Evolutionary conservation across 2,329 filamentous ascomycete species (phyloP).

Genomic region (Aureobasidium mangrovei): DNA sequence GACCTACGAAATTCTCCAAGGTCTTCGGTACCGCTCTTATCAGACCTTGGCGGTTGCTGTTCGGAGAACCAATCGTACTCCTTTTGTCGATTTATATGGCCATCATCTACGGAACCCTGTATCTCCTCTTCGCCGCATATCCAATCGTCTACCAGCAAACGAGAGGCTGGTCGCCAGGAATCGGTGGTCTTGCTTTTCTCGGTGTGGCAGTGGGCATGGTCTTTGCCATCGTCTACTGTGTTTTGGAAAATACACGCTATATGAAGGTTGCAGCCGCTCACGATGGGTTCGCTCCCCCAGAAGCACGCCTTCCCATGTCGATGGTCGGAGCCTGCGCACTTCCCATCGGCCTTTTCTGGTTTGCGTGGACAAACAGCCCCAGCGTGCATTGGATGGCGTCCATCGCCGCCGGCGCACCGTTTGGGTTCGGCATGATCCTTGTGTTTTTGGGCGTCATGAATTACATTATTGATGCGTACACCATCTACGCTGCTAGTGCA

Average conservation of each 20-base stretch:
- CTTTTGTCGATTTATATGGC: constrained; percentile 58
- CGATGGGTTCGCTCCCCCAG: constrained; percentile 53
- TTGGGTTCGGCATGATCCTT: constrained; percentile 52
- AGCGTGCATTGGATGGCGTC: constrained; percentile 48
- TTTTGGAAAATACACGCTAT: constrained; percentile 47
- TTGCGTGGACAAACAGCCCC: constrained; percentile 56
- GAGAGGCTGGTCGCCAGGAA: constrained; percentile 51
- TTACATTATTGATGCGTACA: constrained; percentile 59
- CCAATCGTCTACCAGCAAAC: constrained; percentile 54
- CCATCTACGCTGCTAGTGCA: constrained; percentile 67
- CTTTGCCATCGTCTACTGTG: constrained; percentile 46
- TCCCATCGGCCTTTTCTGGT: constrained; percentile 56
- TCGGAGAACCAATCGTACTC: constrained; percentile 60
- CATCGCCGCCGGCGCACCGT: constrained; percentile 43
- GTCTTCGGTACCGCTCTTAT: constrained; percentile 49
- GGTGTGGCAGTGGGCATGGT: constrained; percentile 61
- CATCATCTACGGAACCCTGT: constrained; percentile 43
- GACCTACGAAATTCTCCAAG: constrained; percentile 21
- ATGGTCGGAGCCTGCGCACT: constrained; percentile 55
- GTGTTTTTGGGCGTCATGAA: constrained; percentile 56
- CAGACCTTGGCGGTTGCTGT: constrained; percentile 60
- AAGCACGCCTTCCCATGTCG: constrained; percentile 54
- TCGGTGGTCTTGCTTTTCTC: constrained; percentile 57
- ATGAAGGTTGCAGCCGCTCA: constrained; percentile 35
- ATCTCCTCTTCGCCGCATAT: constrained; percentile 42